Evolutionary conservation across 2,329 filamentous ascomycete genomes (phyloP), one percentile per base, ranked within the genome.

Genomic region (Alternaria sp.): DNA sequence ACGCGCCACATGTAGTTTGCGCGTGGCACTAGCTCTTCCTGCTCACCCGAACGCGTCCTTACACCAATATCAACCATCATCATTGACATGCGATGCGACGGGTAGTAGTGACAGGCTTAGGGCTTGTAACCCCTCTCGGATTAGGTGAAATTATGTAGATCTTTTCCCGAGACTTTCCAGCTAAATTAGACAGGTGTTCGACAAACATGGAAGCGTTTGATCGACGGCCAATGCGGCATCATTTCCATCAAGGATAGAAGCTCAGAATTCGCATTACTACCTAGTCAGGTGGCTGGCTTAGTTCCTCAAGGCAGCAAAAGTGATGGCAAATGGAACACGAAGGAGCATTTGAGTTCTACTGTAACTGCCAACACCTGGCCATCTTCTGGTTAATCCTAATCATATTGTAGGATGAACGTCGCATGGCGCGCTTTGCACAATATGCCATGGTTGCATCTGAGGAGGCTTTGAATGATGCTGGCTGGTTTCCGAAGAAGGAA

Each of bases 341-440:
- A 78, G 62, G 83, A 85, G 61, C 83, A 81, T 79, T 67, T 85
- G 20, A 74, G 49, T 41, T 67, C 74, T 30, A 74, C 74, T 28
- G 79, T 81, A 41, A 25, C 34, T 50, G 18, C 40, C 32, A 45
- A 28, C 41, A 22, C 6, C n/a, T 27, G 5, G 3, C 8, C 22
- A 10, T 5, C n/a, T 11, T 4, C 38, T 16, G 61, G 45, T 89
- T 85, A 32, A 40, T 40, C 36, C 57, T 69, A 45, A 71, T 20
- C 12, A 28, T 28, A 34, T 1, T 3, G 40, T 63, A 88, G 86
- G 87, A 90, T 64, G 83, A 86, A 71, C 87, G 93, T 5, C 91
- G 92, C 73, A 96, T 96, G 89, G 93, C 95, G n/a, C 85, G 83
- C 25, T 98, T 98, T 76, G 87, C 93, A 4, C 94, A 98, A 78